Evolutionary conservation across 23 red algal species (phyloP).

Genomic region (Agarophyton chilense): DNA sequence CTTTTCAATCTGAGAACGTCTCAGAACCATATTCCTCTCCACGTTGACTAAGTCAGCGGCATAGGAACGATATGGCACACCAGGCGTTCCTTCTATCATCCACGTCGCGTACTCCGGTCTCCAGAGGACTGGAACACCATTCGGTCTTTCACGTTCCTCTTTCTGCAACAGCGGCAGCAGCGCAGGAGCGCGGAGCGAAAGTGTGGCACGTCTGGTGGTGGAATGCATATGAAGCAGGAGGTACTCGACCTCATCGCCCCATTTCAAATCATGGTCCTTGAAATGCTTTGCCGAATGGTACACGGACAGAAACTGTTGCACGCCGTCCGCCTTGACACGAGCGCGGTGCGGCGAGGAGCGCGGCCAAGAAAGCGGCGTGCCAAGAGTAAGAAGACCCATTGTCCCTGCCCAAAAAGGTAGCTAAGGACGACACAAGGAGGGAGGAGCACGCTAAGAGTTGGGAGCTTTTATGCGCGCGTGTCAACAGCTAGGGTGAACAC

Average conservation of each 20-base stretch:
- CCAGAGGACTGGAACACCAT: conserved; percentile 87
- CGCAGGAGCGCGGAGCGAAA: conserved; percentile 84
- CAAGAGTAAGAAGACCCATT: conserved; percentile 56
- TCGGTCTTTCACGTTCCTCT: conserved; percentile 75
- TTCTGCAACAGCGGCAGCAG: conserved; percentile 76
- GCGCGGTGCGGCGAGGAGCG: conserved; percentile 43
- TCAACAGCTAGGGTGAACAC: background rate
- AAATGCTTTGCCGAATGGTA: conserved; percentile 62
- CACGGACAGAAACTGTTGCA: conserved; percentile 89
- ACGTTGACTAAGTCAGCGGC: conserved; percentile 87
- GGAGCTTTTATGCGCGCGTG: background rate
- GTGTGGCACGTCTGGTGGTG: conserved; percentile 13
- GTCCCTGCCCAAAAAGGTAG: no score
- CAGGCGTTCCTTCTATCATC: conserved; percentile 99
- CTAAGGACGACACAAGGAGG: no score
- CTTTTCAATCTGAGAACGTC: conserved; percentile 74
- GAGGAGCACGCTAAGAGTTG: no score
- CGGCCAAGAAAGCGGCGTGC: conserved; percentile 88
- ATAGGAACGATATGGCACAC: conserved; percentile 89
- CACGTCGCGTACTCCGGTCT: conserved; percentile 97
- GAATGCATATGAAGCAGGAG: conserved; percentile 63
- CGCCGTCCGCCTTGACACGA: conserved; percentile 72
- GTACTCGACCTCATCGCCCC: conserved; percentile 99
- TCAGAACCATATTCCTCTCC: conserved; percentile 95
- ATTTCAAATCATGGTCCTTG: conserved; percentile 76